Base-by-base conservation (phyloP, 2,329 filamentous ascomycete genomes). In the Trichoderma atrobrunneum region DNA sequence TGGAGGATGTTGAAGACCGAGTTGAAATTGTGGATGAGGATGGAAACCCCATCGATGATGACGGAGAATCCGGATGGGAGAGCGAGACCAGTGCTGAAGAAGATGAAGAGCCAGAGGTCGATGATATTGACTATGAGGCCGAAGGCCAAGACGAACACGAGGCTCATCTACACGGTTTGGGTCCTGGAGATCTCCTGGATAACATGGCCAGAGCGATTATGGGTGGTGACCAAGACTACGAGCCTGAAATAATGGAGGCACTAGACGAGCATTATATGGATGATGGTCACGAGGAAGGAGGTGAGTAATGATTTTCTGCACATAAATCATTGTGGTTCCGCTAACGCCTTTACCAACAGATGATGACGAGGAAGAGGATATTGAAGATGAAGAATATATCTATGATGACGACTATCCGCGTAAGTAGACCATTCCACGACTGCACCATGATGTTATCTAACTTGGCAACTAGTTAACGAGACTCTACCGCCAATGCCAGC, bases 361-460 rank as follows among this genome's bases (percentile, higher is more conserved):
- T 66, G 84, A 85, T 54, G 87, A 88, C 7, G 87, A 89, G 5
- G 93, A 94, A 61, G 91, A 92, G 54, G 90, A 91, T 57, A 87
- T 92, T 75, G 90, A 91, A 59, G 92, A 93, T 65, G 88, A 89
- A 24, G 87, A 90, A 70, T 90, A 89, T 76, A 84, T 88, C 72
- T 90, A 89, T 73, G 88, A 90, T 73, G 87, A 88, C 28, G 86
- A 86, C 36, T 89, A 87, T 80, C 84, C 87, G 72, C 83, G 87
- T 89, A 84, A 82, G 86, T 85, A 2, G 18, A 70, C 36, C n/a
- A 32, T 71, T 61, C 16, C 30, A 21, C 14, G 51, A 7, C 18
- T n/a, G 5, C 43, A 36, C 34, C 14, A 54, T 11, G 24, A 32
- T 32, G 7, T 26, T 21, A 63, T 65, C 72, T 65, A 61, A 61